Percentiles rank a stretch among this genome's conserved stretches.
phyloP scores from a whole-genome alignment of 2,329 filamentous ascomycete genomes.

The Ascochyta viciae-villosae region DNA sequence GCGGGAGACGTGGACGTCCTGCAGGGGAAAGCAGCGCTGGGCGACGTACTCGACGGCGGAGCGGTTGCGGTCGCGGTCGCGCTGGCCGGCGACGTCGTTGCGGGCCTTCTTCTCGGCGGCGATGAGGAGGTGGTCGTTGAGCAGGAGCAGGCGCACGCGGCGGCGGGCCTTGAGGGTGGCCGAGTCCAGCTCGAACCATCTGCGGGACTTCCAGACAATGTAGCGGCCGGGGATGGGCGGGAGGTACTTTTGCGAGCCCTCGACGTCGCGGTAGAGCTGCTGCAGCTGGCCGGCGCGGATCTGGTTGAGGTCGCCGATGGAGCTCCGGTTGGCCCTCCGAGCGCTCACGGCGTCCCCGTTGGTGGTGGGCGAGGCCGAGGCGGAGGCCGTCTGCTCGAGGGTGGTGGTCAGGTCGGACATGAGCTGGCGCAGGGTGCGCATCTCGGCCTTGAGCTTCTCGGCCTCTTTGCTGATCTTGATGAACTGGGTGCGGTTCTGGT shows the following conservation, averaged over 20 bases:
- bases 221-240: slow-evolving; percentile 91
- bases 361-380: slow-evolving; percentile 29
- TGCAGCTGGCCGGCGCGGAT: slow-evolving; percentile 74
- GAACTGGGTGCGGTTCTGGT: slow-evolving; percentile 96
- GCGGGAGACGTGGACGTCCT: slow-evolving; percentile 94
- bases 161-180: slow-evolving; percentile 94
- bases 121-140: slow-evolving; percentile 93
- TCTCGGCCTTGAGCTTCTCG: slow-evolving; percentile 95
- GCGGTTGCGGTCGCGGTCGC: slow-evolving; percentile 51
- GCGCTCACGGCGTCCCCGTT: slow-evolving; percentile 50
- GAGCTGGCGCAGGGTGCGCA: slow-evolving; percentile 86
- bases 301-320: slow-evolving; percentile 76
- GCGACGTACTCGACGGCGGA: slow-evolving; percentile 76
- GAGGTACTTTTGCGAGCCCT: slow-evolving; percentile 95
- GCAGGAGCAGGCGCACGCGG: slow-evolving; percentile 86
- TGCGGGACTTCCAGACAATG: slow-evolving; percentile 88
- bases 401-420: slow-evolving; percentile 83
- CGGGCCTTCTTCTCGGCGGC: slow-evolving; percentile 95
- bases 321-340: slow-evolving; percentile 77
- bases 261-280: slow-evolving; percentile 94
- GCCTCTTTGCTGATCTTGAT: slow-evolving; percentile 99
- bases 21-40: slow-evolving; percentile 90
- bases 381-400: slow-evolving; percentile 55
- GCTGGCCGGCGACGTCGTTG: slow-evolving; percentile 66
- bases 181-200: slow-evolving; percentile 96